Evolutionary conservation across 371 early-diverging fungal genomes (phyloP), one percentile per base, ranked within the genome.

Genomic region (Chytridiales sp.): DNA sequence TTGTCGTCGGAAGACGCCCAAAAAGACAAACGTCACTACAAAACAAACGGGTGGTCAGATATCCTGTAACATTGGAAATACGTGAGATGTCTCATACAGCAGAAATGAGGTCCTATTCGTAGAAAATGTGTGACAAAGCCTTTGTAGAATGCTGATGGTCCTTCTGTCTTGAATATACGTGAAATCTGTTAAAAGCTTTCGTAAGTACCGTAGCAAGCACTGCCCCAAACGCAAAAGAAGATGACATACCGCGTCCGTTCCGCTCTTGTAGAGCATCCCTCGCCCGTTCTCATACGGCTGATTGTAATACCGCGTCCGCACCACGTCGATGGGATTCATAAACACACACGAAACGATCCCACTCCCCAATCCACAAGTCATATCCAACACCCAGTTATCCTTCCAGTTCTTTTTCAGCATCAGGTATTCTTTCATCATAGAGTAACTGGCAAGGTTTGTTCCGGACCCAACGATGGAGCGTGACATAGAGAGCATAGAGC

Each of bases 281-380:
- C 67, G 54, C 59, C 82, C 72, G 63, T 77, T 56, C 56, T 70
- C 64, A 54, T 79, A 80, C 19, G 83, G 77, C 55, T 85, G 81
- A 59, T 87, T 87, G 63, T 86, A 87, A 53, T 81, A 82, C 32
- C 87, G 79, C 30, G 86, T 87, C 15, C 86, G 74, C 56, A 82
- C 80, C 31, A 86, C 85, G 61, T 87, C 87, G 60, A 87, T 79
- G 17, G 87, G 87, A 64, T 86, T 86, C 87, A 87, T 87, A 44
- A 76, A 77, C 9, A 83, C 73, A 42, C 75, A 73, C 46, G 74
- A 70, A 30, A 82, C 75, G 58, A 82, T 63, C 1, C 81, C 85
- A 36, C 75, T 74, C 8, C 68, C 71, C 47, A 87, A 57, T 11
- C 85, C 84, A 47, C 78, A 75, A 44, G 76, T 73, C 79, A 85